Base-by-base conservation (phyloP, 2,329 filamentous ascomycete species). In the Penicillium hesseltinei region DNA sequence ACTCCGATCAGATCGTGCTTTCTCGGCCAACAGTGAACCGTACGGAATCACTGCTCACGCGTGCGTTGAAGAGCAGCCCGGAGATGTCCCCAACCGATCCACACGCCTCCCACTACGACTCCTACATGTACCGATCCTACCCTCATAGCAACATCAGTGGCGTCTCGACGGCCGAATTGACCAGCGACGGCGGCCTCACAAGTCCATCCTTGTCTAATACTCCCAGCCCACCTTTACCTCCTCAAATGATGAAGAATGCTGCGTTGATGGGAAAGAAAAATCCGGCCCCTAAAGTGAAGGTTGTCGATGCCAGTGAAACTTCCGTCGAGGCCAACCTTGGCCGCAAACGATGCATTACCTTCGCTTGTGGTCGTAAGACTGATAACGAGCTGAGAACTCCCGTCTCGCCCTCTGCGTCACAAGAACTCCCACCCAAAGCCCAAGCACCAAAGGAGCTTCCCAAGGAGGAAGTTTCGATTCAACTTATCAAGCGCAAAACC, bases 131-230 rank as follows among this genome's bases (percentile, higher is more conserved):
- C 88, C 66, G 66, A 46, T 72, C 72, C 38, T 75, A 75, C 56
- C 69, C 69, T 19, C 88, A 87, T 72, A 95, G 91, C 79, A 93
- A 88, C 70, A 79, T 86, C 64, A 96, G 92, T 76, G 77, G 88
- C 58, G 83, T 90, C 45, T 96, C 92, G 2, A 95, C 91, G 3
- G 90, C 90, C 38, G 93, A 97, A 63, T 81, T 97, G 56, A 97
- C 92, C n/a, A 97, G 92, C 75, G 94, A 97, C 69, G 94, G 90
- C 57, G 92, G 91, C 58, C 78, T 95, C 58, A 96, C 92, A 19
- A 97, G 91, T 68, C 92, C 93, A 42, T 89, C 91, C n/a, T 83
- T 91, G 55, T 90, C 91, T 36, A 91, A 86, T 72, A 93, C 91
- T 0, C 91, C 92, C 0, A 97, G 93, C 70, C 93, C 94, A 19